Conservation (phyloP, 1,139 yeast species). For the Hansenula sp. region DNA sequence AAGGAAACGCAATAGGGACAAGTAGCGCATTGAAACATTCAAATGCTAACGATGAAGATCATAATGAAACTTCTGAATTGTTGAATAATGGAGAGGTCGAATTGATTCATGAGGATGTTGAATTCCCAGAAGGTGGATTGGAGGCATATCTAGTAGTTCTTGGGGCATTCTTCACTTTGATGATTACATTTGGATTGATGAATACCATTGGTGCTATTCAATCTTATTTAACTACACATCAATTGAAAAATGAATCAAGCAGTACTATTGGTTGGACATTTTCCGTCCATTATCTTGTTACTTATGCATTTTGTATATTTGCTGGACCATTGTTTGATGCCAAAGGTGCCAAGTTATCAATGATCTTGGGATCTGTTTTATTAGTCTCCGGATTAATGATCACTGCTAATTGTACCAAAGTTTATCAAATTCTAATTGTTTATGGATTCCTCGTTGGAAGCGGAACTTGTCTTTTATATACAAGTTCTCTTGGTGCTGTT, state of each 20-base stretch:
- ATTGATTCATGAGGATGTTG: background rate
- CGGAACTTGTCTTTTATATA: constrained; percentile 53
- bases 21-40: too few species aligned
- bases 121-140: constrained; percentile 57
- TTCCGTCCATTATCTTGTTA: constrained; percentile 52
- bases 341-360: constrained; percentile 45
- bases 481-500: constrained; percentile 59
- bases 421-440: constrained; percentile 57
- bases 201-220: constrained; percentile 61
- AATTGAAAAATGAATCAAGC: constrained; percentile 38
- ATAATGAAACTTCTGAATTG: too few species aligned
- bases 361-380: constrained; percentile 41
- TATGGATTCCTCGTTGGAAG: constrained; percentile 54
- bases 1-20: too few species aligned
- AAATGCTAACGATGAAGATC: too few species aligned
- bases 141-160: constrained; percentile 55
- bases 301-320: constrained; percentile 49
- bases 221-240: constrained; percentile 50
- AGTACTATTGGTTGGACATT: constrained; percentile 62
- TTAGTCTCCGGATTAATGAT: constrained; percentile 47
- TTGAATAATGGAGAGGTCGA: too few species aligned
- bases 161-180: constrained; percentile 56
- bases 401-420: constrained; percentile 46
- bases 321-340: constrained; percentile 62
- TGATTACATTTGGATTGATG: constrained; percentile 59